Evolutionary conservation across 1,139 yeast species (phyloP).

Genomic region (Pichia sp.): DNA sequence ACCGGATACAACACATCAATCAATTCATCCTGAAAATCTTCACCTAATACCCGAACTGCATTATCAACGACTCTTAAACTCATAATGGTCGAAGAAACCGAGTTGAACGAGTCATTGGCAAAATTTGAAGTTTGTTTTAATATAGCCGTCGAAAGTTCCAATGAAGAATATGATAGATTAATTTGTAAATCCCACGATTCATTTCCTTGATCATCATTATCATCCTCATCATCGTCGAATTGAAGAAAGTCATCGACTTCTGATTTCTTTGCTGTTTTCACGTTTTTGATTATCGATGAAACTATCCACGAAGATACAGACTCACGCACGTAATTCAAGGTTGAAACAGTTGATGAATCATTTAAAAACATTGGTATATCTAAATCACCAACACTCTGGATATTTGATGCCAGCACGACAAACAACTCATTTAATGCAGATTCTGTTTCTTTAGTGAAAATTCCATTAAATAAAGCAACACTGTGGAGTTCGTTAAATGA

Average conservation of each 20-base stretch:
- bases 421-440: constrained; percentile 15
- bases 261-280: not conserved
- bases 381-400: not conserved
- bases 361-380: not conserved
- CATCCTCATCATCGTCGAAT: constrained; percentile 24
- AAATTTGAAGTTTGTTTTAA: constrained; percentile 15
- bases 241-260: constrained; percentile 30
- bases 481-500: constrained; percentile 18
- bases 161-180: constrained; percentile 14
- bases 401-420: constrained; percentile 4
- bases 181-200: not conserved
- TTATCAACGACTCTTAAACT: constrained; percentile 43
- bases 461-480: constrained; percentile 19
- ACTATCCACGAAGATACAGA: constrained; percentile 24
- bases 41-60: constrained; percentile 38
- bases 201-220: not conserved
- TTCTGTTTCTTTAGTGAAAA: constrained; percentile 24
- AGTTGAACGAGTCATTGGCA: constrained; percentile 10
- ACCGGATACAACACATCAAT: constrained; percentile 57
- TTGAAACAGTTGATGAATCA: not conserved
- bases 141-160: constrained; percentile 20
- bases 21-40: constrained; percentile 45
- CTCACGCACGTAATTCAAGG: not conserved
- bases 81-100: constrained; percentile 24
- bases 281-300: constrained; percentile 11